A percentile compares a stretch with the other conserved stretches of the same genome.
phyloP scores from a whole-genome alignment of 345 rosid species.

The Acer negundo region DNA sequence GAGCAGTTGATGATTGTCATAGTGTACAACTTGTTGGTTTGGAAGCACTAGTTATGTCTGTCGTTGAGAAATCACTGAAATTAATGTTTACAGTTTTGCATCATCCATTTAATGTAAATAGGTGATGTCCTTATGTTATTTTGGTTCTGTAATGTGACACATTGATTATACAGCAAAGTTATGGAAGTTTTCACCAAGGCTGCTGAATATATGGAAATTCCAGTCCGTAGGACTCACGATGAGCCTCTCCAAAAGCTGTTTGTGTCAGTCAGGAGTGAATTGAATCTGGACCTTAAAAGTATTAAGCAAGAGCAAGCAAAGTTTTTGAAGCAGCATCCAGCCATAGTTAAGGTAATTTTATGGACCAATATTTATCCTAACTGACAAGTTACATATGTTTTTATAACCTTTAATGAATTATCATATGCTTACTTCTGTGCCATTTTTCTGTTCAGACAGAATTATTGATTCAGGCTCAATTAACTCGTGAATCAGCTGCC shows the following conservation, averaged over 20 bases:
- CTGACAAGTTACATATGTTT: background rate
- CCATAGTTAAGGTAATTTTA: constrained; percentile 77
- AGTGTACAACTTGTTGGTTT: background rate
- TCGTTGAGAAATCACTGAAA: background rate
- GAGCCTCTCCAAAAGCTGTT: constrained; percentile 98
- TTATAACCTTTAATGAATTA: constrained; percentile 11
- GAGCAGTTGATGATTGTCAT: background rate
- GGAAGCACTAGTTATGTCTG: background rate
- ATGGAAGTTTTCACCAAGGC: constrained; percentile 98
- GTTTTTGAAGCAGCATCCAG: constrained; percentile 99
- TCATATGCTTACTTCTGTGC: constrained; percentile 15
- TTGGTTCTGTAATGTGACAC: constrained; percentile 7
- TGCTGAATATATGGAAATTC: constrained; percentile 96
- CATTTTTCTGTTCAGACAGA: constrained; percentile 62
- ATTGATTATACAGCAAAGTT: constrained; percentile 71
- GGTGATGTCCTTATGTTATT: background rate
- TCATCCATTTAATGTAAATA: background rate
- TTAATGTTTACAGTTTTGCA: background rate
- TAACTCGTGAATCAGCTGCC: constrained; percentile 73
- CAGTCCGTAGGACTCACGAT: constrained; percentile 90
- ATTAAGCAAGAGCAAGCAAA: constrained; percentile 99
- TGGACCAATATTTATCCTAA: constrained; percentile 14
- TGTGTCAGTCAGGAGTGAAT: constrained; percentile 93
- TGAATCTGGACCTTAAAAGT: constrained; percentile 91
- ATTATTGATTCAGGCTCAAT: constrained; percentile 95